Percentiles rank a stretch among this genome's conserved stretches.
phyloP scores from a whole-genome alignment of 164 flowering plant species.

The Akebia trifoliata region DNA sequence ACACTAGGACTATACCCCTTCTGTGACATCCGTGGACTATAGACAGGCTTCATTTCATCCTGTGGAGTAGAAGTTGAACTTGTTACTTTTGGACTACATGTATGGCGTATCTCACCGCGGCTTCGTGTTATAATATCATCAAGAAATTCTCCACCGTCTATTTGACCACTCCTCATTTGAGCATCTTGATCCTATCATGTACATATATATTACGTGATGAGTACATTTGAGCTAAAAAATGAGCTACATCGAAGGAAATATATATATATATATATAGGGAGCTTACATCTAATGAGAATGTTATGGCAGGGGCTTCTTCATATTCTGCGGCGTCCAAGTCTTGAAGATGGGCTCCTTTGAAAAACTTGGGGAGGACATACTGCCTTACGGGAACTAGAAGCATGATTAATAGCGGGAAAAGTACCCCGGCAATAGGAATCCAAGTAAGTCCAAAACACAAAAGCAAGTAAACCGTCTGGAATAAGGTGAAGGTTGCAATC shows the following conservation, averaged over 20 bases:
- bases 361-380: constrained; percentile 81
- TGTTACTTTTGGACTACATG: constrained; percentile 65
- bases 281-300: constrained; percentile 69
- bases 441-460: constrained; percentile 85
- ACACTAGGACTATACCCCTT: constrained; percentile 43
- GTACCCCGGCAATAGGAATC: constrained; percentile 92
- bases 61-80: constrained; percentile 51
- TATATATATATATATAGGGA: background rate
- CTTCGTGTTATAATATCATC: constrained; percentile 83
- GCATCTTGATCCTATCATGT: constrained; percentile 46
- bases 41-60: constrained; percentile 34
- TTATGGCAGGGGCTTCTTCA: constrained; percentile 73
- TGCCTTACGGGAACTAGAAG: constrained; percentile 89
- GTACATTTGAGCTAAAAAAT: background rate
- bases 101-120: constrained; percentile 80
- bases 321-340: constrained; percentile 94
- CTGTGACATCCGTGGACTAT: constrained; percentile 46
- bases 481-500: constrained; percentile 69
- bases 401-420: constrained; percentile 88
- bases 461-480: constrained; percentile 77
- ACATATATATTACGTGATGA: constrained; percentile 6
- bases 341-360: constrained; percentile 87
- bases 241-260: background rate
- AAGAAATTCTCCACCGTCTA: constrained; percentile 60
- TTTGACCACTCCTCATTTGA: constrained; percentile 28